Conservation (phyloP, 768 basidiomycete genomes). For the Arthromyces matolae region DNA sequence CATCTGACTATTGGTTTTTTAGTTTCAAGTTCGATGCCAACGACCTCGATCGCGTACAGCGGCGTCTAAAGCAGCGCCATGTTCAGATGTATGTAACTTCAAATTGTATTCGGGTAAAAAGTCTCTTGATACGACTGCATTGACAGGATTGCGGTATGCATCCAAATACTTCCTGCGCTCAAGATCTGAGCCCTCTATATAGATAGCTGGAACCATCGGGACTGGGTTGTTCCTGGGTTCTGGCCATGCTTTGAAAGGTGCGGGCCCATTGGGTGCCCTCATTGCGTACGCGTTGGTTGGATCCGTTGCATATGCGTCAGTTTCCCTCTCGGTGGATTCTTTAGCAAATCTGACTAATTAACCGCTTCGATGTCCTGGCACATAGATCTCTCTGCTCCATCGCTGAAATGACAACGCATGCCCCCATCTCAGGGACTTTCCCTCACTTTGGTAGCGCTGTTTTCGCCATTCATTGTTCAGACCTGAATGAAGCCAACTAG, state of each 20-base stretch:
- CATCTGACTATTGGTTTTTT: no score
- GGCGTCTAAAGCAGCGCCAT: conserved; percentile 72
- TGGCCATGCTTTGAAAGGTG: conserved; percentile 52
- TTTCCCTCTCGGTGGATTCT: conserved; percentile 10
- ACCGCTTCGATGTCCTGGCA: no score
- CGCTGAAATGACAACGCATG: conserved; percentile 79
- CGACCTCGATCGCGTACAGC: conserved; percentile 68
- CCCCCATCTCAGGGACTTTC: conserved; percentile 76
- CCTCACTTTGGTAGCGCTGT: conserved; percentile 56
- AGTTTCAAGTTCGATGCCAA: conserved; percentile 53
- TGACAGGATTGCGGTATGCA: conserved; percentile 55
- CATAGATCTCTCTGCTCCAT: conserved; percentile 61
- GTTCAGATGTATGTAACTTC: conserved; percentile 60
- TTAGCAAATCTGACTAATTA: neutral
- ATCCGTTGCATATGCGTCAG: conserved; percentile 61
- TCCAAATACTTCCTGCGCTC: no score
- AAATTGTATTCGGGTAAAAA: no score
- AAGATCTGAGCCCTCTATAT: neutral
- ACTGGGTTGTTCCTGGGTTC: conserved; percentile 75
- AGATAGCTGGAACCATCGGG: conserved; percentile 75
- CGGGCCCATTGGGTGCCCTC: conserved; percentile 66
- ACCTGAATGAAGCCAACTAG: conserved; percentile 22
- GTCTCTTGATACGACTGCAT: neutral
- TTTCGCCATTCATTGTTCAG: neutral
- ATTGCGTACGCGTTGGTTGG: conserved; percentile 63